A percentile compares a stretch with the other conserved stretches of the same genome.
Evolutionary conservation across 345 rosid species (phyloP).

Genomic region (Stellera chamaejasme): DNA sequence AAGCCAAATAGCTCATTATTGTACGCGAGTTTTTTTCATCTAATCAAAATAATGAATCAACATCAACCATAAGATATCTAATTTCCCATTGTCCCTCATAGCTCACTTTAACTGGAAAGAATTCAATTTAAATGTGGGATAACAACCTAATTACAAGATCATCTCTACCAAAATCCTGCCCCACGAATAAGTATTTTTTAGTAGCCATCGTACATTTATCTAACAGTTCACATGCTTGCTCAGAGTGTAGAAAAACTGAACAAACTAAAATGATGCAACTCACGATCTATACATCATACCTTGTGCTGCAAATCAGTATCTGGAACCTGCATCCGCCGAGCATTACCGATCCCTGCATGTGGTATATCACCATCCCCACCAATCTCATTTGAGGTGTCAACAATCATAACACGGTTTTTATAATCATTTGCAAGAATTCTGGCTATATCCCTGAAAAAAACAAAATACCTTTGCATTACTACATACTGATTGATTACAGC

Average conservation of each 20-base stretch:
- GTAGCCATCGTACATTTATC: too few relatives aligned
- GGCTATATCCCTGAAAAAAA: conserved; percentile 69
- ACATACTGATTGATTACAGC: too few relatives aligned
- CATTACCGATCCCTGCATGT: conserved; percentile 86
- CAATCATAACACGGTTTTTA: conserved; percentile 85
- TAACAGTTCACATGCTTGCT: neutral
- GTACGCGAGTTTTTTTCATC: too few relatives aligned
- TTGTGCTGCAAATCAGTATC: conserved; percentile 79
- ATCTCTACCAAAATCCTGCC: too few relatives aligned
- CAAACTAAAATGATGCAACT: conserved; percentile 5
- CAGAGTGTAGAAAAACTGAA: neutral
- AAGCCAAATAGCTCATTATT: too few relatives aligned
- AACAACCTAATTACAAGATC: too few relatives aligned
- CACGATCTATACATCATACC: conserved; percentile 26
- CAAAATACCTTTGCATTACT: neutral
- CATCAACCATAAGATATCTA: too few relatives aligned
- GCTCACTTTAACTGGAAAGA: too few relatives aligned
- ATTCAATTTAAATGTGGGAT: too few relatives aligned
- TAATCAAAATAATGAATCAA: too few relatives aligned
- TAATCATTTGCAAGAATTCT: conserved; percentile 86
- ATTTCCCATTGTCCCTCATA: too few relatives aligned
- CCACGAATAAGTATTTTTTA: too few relatives aligned
- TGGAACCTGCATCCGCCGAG: conserved; percentile 97
- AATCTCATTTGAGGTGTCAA: conserved; percentile 92
- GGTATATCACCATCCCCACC: conserved; percentile 99